Evolutionary conservation across 345 rosid genomes (phyloP).

Genomic region (Brassica incana): DNA sequence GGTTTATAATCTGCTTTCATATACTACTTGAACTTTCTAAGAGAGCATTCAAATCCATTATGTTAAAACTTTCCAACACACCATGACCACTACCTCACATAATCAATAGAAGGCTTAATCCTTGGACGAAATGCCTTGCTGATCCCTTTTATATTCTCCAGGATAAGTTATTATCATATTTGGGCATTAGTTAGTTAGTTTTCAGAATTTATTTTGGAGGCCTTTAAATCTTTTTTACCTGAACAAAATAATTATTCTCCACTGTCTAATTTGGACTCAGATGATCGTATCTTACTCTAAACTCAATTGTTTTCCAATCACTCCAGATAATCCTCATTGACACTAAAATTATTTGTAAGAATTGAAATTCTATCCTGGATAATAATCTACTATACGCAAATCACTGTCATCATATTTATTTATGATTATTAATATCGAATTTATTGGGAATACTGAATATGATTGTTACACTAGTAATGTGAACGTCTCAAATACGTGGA

Average conservation of each 20-base stretch:
- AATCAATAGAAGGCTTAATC: not conserved
- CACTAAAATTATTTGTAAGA: not conserved
- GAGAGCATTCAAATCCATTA: not conserved
- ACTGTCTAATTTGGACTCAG: not conserved
- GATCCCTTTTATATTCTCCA: not conserved
- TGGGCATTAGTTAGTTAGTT: not conserved
- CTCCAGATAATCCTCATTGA: not conserved
- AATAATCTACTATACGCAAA: not conserved
- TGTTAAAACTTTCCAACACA: not conserved
- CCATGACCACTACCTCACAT: not conserved
- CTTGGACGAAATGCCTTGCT: not conserved
- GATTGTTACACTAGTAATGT: not conserved
- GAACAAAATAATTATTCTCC: not conserved
- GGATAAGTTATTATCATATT: not conserved
- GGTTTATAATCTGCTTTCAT: not conserved
- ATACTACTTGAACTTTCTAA: not conserved
- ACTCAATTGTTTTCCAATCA: not conserved
- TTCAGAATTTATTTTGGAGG: not conserved
- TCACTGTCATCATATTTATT: not conserved
- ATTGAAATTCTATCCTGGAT: not conserved
- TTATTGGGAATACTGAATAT: not conserved
- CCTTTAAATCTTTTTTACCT: not conserved
- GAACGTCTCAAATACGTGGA: constrained; percentile 9
- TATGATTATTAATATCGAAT: not conserved
- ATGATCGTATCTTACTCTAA: not conserved